These are phyloP conservation scores for Aureobasidium uvarum DNA, from an alignment of 2,329 filamentous ascomycete species.

Conservation along the genomic window DNA sequence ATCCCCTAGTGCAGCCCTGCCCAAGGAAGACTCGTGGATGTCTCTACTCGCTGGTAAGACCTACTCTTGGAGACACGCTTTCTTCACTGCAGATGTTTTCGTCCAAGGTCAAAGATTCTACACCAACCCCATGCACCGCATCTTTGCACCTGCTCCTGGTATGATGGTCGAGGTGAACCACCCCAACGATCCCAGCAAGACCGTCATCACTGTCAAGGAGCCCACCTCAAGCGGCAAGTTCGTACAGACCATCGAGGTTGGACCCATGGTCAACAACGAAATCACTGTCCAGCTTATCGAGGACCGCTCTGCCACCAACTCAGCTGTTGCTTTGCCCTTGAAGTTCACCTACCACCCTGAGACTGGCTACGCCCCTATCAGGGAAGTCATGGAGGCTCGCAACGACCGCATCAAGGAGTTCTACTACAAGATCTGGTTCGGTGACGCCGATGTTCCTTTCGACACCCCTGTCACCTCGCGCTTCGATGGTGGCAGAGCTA, in stretches of 20 bases:
- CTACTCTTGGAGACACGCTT: constrained; percentile 90
- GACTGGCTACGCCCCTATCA: constrained; percentile 94
- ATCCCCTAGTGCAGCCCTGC: constrained; percentile 69
- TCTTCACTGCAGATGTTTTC: constrained; percentile 90
- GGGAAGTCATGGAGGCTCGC: constrained; percentile 90
- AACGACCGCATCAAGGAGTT: constrained; percentile 99
- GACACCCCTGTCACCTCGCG: constrained; percentile 79
- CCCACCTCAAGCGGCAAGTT: constrained; percentile 82
- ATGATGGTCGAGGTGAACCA: constrained; percentile 84
- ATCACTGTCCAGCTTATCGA: constrained; percentile 91
- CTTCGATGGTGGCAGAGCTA: constrained; percentile 86
- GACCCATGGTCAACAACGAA: constrained; percentile 69
- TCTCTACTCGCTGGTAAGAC: constrained; percentile 79
- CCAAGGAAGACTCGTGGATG: constrained; percentile 79
- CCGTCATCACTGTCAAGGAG: constrained; percentile 82
- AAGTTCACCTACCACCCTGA: constrained; percentile 93
- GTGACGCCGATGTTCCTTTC: constrained; percentile 77
- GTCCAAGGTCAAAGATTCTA: constrained; percentile 97
- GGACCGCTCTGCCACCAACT: constrained; percentile 80
- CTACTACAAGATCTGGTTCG: constrained; percentile 98
- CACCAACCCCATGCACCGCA: constrained; percentile 90
- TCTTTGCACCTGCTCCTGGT: constrained; percentile 81
- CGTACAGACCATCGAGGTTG: constrained; percentile 83
- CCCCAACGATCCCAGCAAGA: constrained; percentile 79
- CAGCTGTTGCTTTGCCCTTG: constrained; percentile 78